Percentiles rank a stretch among this genome's conserved stretches.
Conservation (phyloP, 345 rosid species). For the Euphorbia peplus region DNA sequence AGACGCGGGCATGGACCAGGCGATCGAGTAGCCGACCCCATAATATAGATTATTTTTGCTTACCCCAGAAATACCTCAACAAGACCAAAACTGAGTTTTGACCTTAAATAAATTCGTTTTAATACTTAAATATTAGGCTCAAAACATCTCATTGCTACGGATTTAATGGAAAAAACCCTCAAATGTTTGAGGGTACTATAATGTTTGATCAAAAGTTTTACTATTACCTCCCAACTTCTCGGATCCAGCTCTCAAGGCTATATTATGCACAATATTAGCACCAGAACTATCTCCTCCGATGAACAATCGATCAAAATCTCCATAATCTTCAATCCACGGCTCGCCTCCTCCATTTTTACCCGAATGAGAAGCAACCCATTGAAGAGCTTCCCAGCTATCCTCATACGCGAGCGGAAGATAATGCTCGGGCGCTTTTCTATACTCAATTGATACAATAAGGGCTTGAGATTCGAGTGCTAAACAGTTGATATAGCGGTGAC, state of each 20-base stretch:
- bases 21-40: too few species aligned
- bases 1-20: too few species aligned
- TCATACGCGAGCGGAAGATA: constrained; percentile 12
- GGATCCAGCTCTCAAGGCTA: not conserved
- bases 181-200: too few species aligned
- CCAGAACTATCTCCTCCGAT: constrained; percentile 9
- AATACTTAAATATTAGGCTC: too few species aligned
- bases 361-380: constrained; percentile 12
- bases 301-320: constrained; percentile 7
- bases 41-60: too few species aligned
- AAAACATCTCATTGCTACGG: too few species aligned
- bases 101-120: too few species aligned
- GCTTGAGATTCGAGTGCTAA: constrained; percentile 3
- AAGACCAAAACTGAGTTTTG: too few species aligned
- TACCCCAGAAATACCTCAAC: too few species aligned
- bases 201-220: too few species aligned
- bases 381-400: constrained; percentile 15
- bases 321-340: constrained; percentile 8
- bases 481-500: constrained; percentile 4
- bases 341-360: constrained; percentile 1
- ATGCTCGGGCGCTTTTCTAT: constrained; percentile 15
- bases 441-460: constrained; percentile 8
- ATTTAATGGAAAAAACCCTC: too few species aligned
- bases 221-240: not conserved
- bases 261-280: constrained; percentile 2